Conservation (phyloP, 1,139 yeast genomes). For the Pichia norvegensis region DNA sequence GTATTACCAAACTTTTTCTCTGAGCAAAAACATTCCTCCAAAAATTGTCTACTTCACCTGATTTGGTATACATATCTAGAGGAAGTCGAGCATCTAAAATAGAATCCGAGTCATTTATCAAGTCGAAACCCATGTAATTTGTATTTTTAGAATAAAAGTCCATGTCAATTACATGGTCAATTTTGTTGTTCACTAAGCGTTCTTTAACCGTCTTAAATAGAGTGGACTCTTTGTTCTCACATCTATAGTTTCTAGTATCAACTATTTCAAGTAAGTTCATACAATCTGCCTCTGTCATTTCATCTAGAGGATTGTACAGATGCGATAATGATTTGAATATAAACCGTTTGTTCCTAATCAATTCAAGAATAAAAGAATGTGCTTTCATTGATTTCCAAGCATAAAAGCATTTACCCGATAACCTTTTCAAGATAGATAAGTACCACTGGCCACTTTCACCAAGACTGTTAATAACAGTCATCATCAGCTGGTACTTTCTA, state of each 20-base stretch:
- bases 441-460: slow-evolving; percentile 3
- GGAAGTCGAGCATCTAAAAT: neutral
- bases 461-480: slow-evolving; percentile 16
- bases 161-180: neutral
- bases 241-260: slow-evolving; percentile 6
- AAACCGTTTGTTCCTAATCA: slow-evolving; percentile 25
- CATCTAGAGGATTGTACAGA: slow-evolving; percentile 15
- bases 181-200: neutral
- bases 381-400: slow-evolving; percentile 50
- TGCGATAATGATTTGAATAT: slow-evolving; percentile 1
- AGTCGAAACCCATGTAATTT: neutral
- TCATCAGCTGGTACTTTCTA: neutral
- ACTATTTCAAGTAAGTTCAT: slow-evolving; percentile 15
- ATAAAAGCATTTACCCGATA: slow-evolving; percentile 40
- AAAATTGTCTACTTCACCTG: slow-evolving; percentile 8
- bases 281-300: slow-evolving; percentile 16
- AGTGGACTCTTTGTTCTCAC: slow-evolving; percentile 1
- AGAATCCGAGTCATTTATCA: neutral
- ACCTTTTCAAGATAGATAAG: slow-evolving; percentile 12
- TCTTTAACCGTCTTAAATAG: slow-evolving; percentile 1
- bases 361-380: slow-evolving; percentile 35
- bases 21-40: slow-evolving; percentile 9
- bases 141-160: neutral
- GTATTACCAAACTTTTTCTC: neutral
- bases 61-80: slow-evolving; percentile 3